Percentiles rank a stretch among this genome's conserved stretches.
These are phyloP conservation scores for Mytilinidion resinicola DNA, from an alignment of 495 filamentous ascomycete species.

Conservation along the genomic window DNA sequence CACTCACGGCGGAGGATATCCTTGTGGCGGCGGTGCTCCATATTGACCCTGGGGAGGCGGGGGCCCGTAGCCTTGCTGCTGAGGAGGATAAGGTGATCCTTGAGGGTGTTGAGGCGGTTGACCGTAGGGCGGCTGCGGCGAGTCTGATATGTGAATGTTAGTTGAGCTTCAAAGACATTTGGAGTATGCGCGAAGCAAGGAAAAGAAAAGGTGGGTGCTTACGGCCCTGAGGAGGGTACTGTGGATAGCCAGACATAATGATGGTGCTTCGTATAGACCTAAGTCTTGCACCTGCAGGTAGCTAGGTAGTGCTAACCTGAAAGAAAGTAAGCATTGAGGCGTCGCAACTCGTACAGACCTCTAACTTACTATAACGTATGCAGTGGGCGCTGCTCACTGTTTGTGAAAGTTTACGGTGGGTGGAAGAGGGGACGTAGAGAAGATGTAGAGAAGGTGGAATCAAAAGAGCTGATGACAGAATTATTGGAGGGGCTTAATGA, in stretches of 20 bases:
- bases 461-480: no score
- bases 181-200: not conserved
- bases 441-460: no score
- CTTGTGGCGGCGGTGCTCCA: slow-evolving; percentile 1
- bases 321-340: no score
- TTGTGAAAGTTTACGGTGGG: no score
- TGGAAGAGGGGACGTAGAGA: no score
- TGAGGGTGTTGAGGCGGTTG: slow-evolving; percentile 28
- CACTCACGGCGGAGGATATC: not conserved
- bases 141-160: slow-evolving; percentile 2
- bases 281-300: no score
- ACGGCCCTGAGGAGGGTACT: slow-evolving; percentile 10
- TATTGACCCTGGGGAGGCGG: slow-evolving; percentile 13
- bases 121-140: slow-evolving; percentile 19
- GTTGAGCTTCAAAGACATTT: slow-evolving; percentile 6
- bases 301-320: no score
- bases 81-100: slow-evolving; percentile 18
- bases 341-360: no score
- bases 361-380: no score
- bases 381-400: no score
- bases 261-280: no score
- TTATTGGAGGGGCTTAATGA: no score
- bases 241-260: slow-evolving; percentile 9
- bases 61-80: not conserved
- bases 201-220: not conserved